A percentile compares a stretch with the other conserved stretches of the same genome.
These are phyloP conservation scores for Venturiaceae sp. DNA, from an alignment of 2,329 filamentous ascomycete genomes.

Conservation along the genomic window DNA sequence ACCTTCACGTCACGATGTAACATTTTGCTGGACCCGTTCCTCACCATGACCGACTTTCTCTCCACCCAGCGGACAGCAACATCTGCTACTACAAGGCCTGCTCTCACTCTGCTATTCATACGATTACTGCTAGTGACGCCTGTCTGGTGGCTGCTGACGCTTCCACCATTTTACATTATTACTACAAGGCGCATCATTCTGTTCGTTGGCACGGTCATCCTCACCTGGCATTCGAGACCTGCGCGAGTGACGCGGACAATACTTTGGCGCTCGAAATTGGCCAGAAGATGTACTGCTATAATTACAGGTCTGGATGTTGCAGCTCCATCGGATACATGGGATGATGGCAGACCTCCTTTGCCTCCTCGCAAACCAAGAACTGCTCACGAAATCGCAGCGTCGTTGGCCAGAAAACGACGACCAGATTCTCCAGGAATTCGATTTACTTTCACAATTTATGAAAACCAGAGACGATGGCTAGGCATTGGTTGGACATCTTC, in stretches of 20 bases:
- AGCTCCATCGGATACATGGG: constrained; percentile 20
- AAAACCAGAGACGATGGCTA: constrained; percentile 93
- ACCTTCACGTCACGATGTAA: constrained; percentile 88
- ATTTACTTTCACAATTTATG: constrained; percentile 93
- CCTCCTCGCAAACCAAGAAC: constrained; percentile 34
- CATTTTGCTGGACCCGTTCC: constrained; percentile 77
- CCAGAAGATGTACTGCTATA: constrained; percentile 59
- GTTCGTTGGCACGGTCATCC: constrained; percentile 71
- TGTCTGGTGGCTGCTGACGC: constrained; percentile 73
- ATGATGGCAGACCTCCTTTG: constrained; percentile 24
- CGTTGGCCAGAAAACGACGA: constrained; percentile 26
- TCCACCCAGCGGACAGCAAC: constrained; percentile 85
- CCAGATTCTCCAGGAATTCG: constrained; percentile 64
- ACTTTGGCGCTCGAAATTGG: constrained; percentile 74
- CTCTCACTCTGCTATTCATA: constrained; percentile 80
- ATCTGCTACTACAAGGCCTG: constrained; percentile 81
- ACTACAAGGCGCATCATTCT: constrained; percentile 78
- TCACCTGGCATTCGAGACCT: constrained; percentile 88
- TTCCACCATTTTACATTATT: constrained; percentile 75
- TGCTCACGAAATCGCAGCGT: constrained; percentile 36
- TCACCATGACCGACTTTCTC: constrained; percentile 85
- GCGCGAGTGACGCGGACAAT: constrained; percentile 77
- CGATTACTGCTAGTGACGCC: constrained; percentile 82
- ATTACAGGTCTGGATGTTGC: constrained; percentile 75
- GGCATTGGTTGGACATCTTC: constrained; percentile 91